phyloP scores from a whole-genome alignment of 768 basidiomycete genomes.

The Glaciozyma martinii region DNA sequence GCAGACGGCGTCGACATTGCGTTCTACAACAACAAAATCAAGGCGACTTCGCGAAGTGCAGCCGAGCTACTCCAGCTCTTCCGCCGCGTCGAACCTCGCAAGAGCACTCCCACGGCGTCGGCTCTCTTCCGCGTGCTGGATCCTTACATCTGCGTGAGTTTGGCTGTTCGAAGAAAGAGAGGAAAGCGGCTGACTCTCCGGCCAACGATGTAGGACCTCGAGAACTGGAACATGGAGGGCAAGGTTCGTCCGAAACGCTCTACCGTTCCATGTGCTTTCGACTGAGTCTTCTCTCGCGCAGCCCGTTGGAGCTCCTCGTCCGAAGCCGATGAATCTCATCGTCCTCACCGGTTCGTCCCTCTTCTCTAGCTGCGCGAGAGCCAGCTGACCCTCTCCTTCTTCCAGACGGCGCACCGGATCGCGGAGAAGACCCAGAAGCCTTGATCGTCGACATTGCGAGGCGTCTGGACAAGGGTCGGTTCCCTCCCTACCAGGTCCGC shows the following conservation, averaged over 20 bases:
- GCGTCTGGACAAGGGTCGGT: conserved; percentile 13
- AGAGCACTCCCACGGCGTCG: conserved; percentile 22
- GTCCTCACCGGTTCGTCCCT: conserved; percentile 13
- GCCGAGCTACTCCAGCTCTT: conserved; percentile 26
- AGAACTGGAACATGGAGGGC: conserved; percentile 5
- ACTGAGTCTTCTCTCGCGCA: background rate
- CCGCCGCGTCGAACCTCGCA: conserved; percentile 22
- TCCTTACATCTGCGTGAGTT: conserved; percentile 23
- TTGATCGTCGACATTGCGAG: conserved; percentile 15
- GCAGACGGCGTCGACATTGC: conserved; percentile 16
- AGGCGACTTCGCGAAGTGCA: background rate
- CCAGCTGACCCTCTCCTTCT: no score
- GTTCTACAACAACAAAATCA: conserved; percentile 27
- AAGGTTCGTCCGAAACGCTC: background rate
- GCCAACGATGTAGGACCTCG: background rate
- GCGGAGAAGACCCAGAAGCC: conserved; percentile 17
- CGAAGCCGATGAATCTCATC: conserved; percentile 30
- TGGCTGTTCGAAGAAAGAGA: no score
- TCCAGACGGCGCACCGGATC: conserved; percentile 28
- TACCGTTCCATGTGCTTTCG: background rate
- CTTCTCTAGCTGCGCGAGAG: background rate
- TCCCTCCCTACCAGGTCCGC: conserved; percentile 9
- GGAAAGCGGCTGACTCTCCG: no score
- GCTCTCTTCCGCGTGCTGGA: conserved; percentile 28
- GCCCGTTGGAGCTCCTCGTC: background rate